Evolutionary conservation across 768 basidiomycete genomes (phyloP).

Genomic region (Epithele typhae): DNA sequence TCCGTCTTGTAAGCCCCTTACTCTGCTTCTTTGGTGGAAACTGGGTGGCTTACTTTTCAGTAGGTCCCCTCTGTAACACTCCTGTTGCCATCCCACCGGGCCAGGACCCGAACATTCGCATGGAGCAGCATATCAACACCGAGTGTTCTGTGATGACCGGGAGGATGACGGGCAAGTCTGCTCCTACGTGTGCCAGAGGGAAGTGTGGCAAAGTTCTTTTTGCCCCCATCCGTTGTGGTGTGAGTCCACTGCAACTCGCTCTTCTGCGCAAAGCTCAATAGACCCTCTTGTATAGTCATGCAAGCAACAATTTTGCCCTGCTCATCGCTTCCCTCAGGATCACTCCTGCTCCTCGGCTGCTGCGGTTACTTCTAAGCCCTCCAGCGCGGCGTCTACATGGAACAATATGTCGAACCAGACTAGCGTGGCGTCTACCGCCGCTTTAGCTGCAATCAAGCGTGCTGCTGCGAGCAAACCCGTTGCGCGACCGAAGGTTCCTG

Average conservation of each 20-base stretch:
- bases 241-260: constrained; percentile 36
- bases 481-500: constrained; percentile 27
- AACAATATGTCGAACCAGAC: constrained; percentile 15
- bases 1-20: constrained; percentile 55
- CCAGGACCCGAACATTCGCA: constrained; percentile 75
- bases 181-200: constrained; percentile 54
- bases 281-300: constrained; percentile 59
- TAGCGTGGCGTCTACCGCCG: constrained; percentile 23
- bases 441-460: constrained; percentile 38
- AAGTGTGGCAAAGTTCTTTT: constrained; percentile 74
- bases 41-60: background rate
- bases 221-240: constrained; percentile 69
- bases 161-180: constrained; percentile 37
- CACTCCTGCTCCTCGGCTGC: constrained; percentile 47
- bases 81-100: constrained; percentile 74
- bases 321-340: constrained; percentile 75
- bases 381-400: constrained; percentile 15
- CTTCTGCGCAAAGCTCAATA: background rate
- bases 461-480: constrained; percentile 33
- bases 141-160: constrained; percentile 73
- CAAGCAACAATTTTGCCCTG: constrained; percentile 65
- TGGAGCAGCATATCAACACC: constrained; percentile 68
- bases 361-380: constrained; percentile 15
- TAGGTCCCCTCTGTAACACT: constrained; percentile 73
- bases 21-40: background rate